phyloP scores from a whole-genome alignment of 768 basidiomycete genomes.

The Kwoniella sp. region DNA sequence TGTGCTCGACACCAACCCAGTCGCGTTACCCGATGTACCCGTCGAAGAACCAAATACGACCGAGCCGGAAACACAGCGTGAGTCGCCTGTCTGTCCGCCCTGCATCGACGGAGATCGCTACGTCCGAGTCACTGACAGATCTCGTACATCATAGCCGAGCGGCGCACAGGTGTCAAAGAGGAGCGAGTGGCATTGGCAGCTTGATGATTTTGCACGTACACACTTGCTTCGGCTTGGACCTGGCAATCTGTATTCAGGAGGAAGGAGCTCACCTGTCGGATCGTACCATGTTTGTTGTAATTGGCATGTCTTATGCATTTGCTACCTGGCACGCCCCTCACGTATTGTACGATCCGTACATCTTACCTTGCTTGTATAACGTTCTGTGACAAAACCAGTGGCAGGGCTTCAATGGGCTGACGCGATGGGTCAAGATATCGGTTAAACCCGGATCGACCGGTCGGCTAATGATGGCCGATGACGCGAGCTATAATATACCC shows the following conservation, averaged over 20 bases:
- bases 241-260: too few relatives aligned
- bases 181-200: slow-evolving; percentile 32
- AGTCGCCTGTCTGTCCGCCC: neutral
- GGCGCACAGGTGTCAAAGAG: neutral
- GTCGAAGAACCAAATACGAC: slow-evolving; percentile 38
- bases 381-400: too few relatives aligned
- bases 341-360: too few relatives aligned
- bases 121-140: neutral
- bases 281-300: too few relatives aligned
- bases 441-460: neutral
- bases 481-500: neutral
- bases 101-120: neutral
- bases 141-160: neutral
- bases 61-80: slow-evolving; percentile 8
- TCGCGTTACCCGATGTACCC: slow-evolving; percentile 40
- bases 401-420: too few relatives aligned
- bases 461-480: neutral
- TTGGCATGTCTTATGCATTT: too few relatives aligned
- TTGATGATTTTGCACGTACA: too few relatives aligned
- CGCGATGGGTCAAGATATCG: too few relatives aligned
- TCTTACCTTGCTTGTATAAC: too few relatives aligned
- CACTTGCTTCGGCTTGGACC: too few relatives aligned
- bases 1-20: slow-evolving; percentile 34
- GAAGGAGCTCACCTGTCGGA: too few relatives aligned
- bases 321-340: too few relatives aligned